Evolutionary conservation across 306 rosid genomes (phyloP).

Genomic region (Vachellia pachyceras): DNA sequence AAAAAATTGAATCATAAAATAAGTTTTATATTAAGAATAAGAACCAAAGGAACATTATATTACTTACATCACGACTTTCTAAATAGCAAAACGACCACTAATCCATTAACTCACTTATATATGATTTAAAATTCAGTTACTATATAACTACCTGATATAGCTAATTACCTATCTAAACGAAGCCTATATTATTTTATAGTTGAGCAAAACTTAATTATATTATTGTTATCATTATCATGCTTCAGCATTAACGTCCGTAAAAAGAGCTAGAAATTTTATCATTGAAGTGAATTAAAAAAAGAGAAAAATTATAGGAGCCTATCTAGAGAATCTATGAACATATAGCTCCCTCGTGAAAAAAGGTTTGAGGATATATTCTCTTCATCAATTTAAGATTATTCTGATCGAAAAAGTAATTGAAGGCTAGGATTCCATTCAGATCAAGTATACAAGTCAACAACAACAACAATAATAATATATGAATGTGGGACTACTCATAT

Average conservation of each 20-base stretch:
- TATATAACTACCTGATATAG: too few relatives aligned
- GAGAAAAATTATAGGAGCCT: background rate
- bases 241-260: background rate
- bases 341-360: background rate
- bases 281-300: background rate
- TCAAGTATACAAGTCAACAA: background rate
- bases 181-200: background rate
- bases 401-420: background rate
- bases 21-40: too few relatives aligned
- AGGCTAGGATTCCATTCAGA: constrained; percentile 11
- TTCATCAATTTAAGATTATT: background rate
- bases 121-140: too few relatives aligned
- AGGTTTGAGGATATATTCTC: background rate
- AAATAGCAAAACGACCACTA: too few relatives aligned
- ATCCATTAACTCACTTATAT: too few relatives aligned
- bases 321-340: too few relatives aligned
- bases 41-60: too few relatives aligned
- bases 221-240: background rate
- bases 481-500: background rate
- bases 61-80: too few relatives aligned
- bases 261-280: background rate
- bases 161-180: too few relatives aligned
- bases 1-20: too few relatives aligned
- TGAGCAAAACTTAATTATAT: background rate
- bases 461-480: background rate